These are phyloP conservation scores for Torulaspora gathmanii DNA, from an alignment of 805 yeast genomes.

Conservation along the genomic window DNA sequence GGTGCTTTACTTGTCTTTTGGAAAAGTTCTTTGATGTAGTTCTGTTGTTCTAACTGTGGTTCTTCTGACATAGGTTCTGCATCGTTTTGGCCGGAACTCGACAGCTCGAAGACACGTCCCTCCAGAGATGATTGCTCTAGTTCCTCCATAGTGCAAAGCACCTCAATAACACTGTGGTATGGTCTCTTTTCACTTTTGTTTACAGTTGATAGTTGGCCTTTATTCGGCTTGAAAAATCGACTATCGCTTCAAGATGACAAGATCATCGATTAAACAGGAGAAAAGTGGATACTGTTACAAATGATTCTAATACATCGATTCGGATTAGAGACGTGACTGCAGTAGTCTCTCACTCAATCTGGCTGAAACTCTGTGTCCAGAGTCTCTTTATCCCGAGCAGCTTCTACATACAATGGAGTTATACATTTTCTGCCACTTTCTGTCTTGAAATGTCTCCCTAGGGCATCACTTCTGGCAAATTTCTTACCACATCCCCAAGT, in stretches of 20 bases:
- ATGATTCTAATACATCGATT: neutral
- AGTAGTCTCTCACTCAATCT: neutral
- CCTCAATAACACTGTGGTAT: neutral
- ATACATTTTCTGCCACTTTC: constrained; percentile 74
- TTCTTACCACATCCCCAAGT: constrained; percentile 79
- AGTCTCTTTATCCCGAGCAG: constrained; percentile 29
- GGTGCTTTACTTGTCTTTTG: constrained; percentile 23
- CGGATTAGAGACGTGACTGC: neutral
- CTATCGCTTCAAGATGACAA: neutral
- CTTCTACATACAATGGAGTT: constrained; percentile 61
- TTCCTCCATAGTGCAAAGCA: constrained; percentile 4
- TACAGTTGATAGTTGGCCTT: neutral
- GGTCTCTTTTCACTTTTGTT: neutral
- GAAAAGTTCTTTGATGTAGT: constrained; percentile 12
- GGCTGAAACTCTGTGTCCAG: constrained; percentile 5
- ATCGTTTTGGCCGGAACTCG: constrained; percentile 1
- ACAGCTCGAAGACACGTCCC: constrained; percentile 3
- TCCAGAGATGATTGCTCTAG: constrained; percentile 7
- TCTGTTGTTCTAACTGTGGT: constrained; percentile 2
- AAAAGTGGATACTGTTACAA: constrained; percentile 3
- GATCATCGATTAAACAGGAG: neutral
- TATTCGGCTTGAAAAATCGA: neutral
- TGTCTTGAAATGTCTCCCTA: constrained; percentile 73
- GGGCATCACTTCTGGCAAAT: constrained; percentile 76
- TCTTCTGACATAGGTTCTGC: neutral